These are phyloP conservation scores for Orbilia blumenaviensis DNA, from an alignment of 2,329 filamentous ascomycete species.

Conservation along the genomic window DNA sequence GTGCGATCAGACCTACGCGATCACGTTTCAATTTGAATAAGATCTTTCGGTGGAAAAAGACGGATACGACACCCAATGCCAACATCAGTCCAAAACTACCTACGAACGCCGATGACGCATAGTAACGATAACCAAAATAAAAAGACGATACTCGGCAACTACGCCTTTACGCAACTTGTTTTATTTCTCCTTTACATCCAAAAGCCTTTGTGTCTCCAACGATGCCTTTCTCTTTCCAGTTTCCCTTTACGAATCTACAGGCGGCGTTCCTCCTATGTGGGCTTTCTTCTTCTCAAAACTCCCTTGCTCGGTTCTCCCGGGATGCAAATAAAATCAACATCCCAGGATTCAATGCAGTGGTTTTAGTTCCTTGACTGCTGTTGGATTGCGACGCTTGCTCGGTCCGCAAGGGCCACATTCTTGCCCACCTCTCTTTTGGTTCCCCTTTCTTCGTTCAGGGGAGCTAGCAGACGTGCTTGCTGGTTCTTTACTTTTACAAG, in stretches of 20 bases:
- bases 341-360: slow-evolving; percentile 25
- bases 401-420: not conserved
- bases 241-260: slow-evolving; percentile 41
- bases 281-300: slow-evolving; percentile 19
- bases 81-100: slow-evolving; percentile 32
- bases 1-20: slow-evolving; percentile 54
- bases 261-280: slow-evolving; percentile 49
- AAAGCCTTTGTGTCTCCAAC: slow-evolving; percentile 11
- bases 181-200: slow-evolving; percentile 2
- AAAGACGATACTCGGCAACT: slow-evolving; percentile 12
- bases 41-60: slow-evolving; percentile 50
- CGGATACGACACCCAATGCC: slow-evolving; percentile 30
- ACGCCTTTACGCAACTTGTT: slow-evolving; percentile 19
- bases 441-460: slow-evolving; percentile 1
- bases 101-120: slow-evolving; percentile 35
- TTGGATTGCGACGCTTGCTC: slow-evolving; percentile 7
- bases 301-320: slow-evolving; percentile 1
- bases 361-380: slow-evolving; percentile 26
- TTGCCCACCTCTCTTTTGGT: slow-evolving; percentile 21
- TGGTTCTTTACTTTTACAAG: not conserved
- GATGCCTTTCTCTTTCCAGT: slow-evolving; percentile 19
- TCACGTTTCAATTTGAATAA: slow-evolving; percentile 53
- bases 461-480: not conserved
- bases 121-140: slow-evolving; percentile 33
- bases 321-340: slow-evolving; percentile 18